Evolutionary conservation across 2,329 filamentous ascomycete species (phyloP).

Genomic region (Bisporella sp.): DNA sequence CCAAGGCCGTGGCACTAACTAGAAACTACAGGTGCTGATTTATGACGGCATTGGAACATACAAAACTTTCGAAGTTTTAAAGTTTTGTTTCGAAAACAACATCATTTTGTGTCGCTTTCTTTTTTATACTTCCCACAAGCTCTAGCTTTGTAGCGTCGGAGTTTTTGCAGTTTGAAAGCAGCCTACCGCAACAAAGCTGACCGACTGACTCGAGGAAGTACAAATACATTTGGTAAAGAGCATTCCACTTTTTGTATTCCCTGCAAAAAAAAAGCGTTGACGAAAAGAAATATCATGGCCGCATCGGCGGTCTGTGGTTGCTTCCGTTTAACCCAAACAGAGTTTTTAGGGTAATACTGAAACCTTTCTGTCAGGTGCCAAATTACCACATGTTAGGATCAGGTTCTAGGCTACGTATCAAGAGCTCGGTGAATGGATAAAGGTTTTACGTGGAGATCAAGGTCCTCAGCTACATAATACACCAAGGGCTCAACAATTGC

Average conservation of each 20-base stretch:
- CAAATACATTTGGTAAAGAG: not conserved
- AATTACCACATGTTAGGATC: too few species aligned
- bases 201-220: not conserved
- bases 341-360: conserved; percentile 22
- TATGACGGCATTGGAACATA: not conserved
- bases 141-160: conserved; percentile 12
- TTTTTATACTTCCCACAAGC: conserved; percentile 4
- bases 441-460: too few species aligned
- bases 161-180: conserved; percentile 9
- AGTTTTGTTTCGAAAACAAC: not conserved
- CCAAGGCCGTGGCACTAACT: too few species aligned
- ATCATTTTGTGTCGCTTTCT: conserved; percentile 10
- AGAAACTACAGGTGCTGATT: too few species aligned
- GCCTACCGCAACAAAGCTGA: conserved; percentile 2
- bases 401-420: too few species aligned
- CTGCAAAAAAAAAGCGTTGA: too few species aligned
- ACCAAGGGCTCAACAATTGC: too few species aligned
- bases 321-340: conserved; percentile 23
- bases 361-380: conserved; percentile 2
- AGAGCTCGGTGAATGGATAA: too few species aligned
- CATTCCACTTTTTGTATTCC: not conserved
- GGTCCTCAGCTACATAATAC: too few species aligned
- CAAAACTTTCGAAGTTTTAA: not conserved
- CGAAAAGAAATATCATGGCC: conserved; percentile 21
- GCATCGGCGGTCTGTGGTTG: conserved; percentile 15